Conservation (phyloP, 2,329 filamentous ascomycete species). For the Hysterium pulicare region DNA sequence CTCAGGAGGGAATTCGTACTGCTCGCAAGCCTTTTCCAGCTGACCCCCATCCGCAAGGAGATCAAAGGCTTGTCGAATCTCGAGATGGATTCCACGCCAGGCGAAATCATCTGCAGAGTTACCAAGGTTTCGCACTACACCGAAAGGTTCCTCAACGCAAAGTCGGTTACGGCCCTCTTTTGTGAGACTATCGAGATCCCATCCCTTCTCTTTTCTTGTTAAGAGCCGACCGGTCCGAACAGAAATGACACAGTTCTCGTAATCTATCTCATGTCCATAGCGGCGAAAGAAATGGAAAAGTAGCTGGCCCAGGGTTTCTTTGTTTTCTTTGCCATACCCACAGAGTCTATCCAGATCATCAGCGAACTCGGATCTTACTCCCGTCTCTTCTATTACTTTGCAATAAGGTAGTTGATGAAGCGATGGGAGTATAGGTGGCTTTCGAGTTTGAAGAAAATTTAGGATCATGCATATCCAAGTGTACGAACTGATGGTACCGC, state of each 20-base stretch:
- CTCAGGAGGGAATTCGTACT: constrained; percentile 79
- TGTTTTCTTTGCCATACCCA: constrained; percentile 75
- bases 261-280: constrained; percentile 91
- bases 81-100: constrained; percentile 84
- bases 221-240: constrained; percentile 76
- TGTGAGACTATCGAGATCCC: constrained; percentile 61
- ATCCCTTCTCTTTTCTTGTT: constrained; percentile 81
- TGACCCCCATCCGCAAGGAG: constrained; percentile 70
- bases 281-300: constrained; percentile 94
- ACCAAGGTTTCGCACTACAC: constrained; percentile 79
- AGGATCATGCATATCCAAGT: constrained; percentile 99
- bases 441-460: constrained; percentile 86
- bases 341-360: constrained; percentile 75
- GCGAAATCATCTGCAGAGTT: constrained; percentile 96
- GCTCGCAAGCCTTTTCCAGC: constrained; percentile 78
- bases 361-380: constrained; percentile 71
- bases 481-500: constrained; percentile 93
- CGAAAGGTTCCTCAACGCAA: constrained; percentile 97
- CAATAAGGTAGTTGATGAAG: constrained; percentile 72
- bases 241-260: constrained; percentile 78
- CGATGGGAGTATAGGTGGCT: constrained; percentile 78
- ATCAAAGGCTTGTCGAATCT: constrained; percentile 85
- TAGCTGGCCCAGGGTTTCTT: constrained; percentile 77
- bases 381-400: constrained; percentile 60
- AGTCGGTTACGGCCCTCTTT: constrained; percentile 65